Evolutionary conservation across 306 rosid genomes (phyloP).

Genomic region (Fagus sylvatica): DNA sequence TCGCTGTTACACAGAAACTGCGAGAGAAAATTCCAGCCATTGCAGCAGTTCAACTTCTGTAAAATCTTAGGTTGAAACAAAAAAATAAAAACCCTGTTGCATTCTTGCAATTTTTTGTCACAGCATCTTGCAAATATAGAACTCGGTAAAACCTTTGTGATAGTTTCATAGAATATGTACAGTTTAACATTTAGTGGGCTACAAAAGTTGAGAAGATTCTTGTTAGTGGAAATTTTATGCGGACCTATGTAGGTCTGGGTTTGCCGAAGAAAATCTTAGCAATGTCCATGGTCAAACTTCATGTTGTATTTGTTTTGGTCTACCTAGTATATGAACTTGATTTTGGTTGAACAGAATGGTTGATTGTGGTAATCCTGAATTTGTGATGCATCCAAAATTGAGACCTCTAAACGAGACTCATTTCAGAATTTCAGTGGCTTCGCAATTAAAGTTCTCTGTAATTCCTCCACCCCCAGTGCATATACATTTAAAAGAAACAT

Average conservation of each 20-base stretch:
- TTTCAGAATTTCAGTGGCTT: too few relatives aligned
- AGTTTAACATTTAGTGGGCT: background rate
- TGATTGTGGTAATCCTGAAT: too few relatives aligned
- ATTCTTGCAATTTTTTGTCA: slow-evolving; percentile 29
- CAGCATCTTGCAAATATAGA: slow-evolving; percentile 5
- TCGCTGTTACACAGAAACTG: slow-evolving; percentile 91
- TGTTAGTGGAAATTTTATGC: background rate
- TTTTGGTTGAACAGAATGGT: too few relatives aligned
- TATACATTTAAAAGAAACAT: background rate
- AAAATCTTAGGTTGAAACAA: slow-evolving; percentile 21
- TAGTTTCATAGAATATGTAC: background rate
- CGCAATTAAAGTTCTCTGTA: too few relatives aligned
- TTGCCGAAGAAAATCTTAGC: too few relatives aligned
- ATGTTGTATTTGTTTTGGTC: too few relatives aligned
- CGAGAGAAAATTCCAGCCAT: slow-evolving; percentile 89
- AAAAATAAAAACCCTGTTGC: slow-evolving; percentile 6
- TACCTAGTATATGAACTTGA: too few relatives aligned
- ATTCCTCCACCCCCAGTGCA: too few relatives aligned
- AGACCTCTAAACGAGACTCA: background rate
- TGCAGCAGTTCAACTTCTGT: slow-evolving; percentile 83
- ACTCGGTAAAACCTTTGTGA: background rate
- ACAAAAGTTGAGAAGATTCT: background rate
- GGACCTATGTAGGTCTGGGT: too few relatives aligned
- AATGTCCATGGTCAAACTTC: too few relatives aligned
- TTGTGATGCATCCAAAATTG: background rate